These are phyloP conservation scores for Colletotrichum eleusines DNA, from an alignment of 2,329 filamentous ascomycete genomes.

Conservation along the genomic window DNA sequence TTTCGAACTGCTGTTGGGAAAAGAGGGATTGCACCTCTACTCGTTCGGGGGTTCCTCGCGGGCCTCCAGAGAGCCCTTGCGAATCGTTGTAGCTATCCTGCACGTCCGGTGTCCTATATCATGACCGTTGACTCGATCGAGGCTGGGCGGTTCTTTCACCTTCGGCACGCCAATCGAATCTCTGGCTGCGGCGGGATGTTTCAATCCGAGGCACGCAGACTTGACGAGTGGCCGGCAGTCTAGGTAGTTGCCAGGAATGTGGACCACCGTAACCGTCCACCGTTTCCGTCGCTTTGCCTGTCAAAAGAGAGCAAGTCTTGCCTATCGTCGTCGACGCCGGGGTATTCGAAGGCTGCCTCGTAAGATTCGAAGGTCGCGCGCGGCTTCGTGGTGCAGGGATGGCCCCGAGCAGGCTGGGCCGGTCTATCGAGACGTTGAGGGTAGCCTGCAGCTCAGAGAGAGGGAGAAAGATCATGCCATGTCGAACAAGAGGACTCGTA, in stretches of 20 bases:
- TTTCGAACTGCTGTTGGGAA: too few species aligned
- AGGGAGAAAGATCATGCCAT: conserved; percentile 1
- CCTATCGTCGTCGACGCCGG: not conserved
- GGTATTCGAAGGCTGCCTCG: not conserved
- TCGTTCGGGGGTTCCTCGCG: not conserved
- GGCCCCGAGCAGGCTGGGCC: not conserved
- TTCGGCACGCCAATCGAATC: not conserved
- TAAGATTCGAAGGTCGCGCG: not conserved
- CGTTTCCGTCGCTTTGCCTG: not conserved
- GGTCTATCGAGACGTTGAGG: too few species aligned
- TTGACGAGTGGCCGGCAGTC: not conserved
- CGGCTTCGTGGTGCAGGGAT: not conserved
- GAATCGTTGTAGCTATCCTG: not conserved
- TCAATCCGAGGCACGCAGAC: conserved; percentile 2
- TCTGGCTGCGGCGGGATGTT: conserved; percentile 28
- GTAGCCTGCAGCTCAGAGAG: conserved; percentile 5
- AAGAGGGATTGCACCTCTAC: not conserved
- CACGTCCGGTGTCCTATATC: not conserved
- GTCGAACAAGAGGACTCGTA: conserved; percentile 1
- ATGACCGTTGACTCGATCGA: not conserved
- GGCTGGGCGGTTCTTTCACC: not conserved
- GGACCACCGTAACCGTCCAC: not conserved
- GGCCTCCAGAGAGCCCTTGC: not conserved
- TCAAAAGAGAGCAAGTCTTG: not conserved
- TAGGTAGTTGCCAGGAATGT: not conserved